These are phyloP conservation scores for Phanerochaete carnosa DNA, from an alignment of 768 basidiomycete species.

Conservation along the genomic window DNA sequence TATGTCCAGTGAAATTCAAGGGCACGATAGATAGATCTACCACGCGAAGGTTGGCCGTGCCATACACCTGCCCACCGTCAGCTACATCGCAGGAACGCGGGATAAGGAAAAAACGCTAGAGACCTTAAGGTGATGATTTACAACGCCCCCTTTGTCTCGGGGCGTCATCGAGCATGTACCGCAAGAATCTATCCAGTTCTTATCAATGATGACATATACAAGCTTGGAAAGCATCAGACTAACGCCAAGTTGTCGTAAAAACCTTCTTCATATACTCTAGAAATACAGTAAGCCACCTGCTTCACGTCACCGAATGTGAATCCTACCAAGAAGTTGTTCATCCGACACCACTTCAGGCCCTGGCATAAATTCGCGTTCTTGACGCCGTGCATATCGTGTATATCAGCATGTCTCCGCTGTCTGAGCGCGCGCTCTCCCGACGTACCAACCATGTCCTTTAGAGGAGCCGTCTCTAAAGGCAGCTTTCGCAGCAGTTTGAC, in stretches of 20 bases:
- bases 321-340: slow-evolving; percentile 19
- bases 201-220: not conserved
- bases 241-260: slow-evolving; percentile 17
- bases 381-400: not conserved
- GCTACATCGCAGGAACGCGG: not conserved
- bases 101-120: not conserved
- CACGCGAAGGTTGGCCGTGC: slow-evolving; percentile 41
- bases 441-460: slow-evolving; percentile 13
- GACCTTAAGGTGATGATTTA: slow-evolving; percentile 29
- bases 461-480: slow-evolving; percentile 13
- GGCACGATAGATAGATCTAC: slow-evolving; percentile 42
- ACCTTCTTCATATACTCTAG: slow-evolving; percentile 21
- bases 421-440: too few species aligned
- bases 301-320: not conserved
- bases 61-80: too few species aligned
- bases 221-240: not conserved
- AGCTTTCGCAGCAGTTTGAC: slow-evolving; percentile 22
- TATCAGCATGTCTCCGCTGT: too few species aligned
- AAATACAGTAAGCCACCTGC: not conserved
- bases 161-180: slow-evolving; percentile 42
- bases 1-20: slow-evolving; percentile 36
- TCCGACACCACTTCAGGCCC: slow-evolving; percentile 27
- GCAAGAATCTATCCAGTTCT: slow-evolving; percentile 20
- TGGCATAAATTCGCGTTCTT: slow-evolving; percentile 24
- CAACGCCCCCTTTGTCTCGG: slow-evolving; percentile 32